Evolutionary conservation across 1,284 basidiomycete genomes (phyloP), one percentile per base, ranked within the genome.

Genomic region (Austropuccinia psidii): DNA sequence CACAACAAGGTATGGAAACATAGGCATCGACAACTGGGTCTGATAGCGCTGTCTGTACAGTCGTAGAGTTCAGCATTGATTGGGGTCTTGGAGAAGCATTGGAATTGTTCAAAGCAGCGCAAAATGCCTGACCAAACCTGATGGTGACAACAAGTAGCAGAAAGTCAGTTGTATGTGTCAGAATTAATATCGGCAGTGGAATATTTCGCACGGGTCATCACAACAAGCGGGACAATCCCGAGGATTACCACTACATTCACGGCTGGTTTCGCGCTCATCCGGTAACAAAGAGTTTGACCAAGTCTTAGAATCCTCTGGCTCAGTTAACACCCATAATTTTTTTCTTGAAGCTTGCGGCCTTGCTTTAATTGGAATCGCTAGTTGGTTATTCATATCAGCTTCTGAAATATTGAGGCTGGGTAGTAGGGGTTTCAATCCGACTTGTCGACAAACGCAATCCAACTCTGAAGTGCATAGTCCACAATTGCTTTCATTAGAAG

Each of bases 1-100:
- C 77, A 64, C 78, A 78, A 66, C 78, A 78, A 0, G 78, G 78
- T 1, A 78, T 68, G 55, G 76, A 75, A 35, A 76, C 76, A 35
- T 78, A 74, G 13, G 76, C 75, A 45, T 76, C 77, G 4, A 64
- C 70, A 15, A 73, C 45, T 31, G 70, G 70, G 29, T 73, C 70
- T 0, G 70, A 64, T 5, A 29, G 60, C 33, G 43, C 27, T 21
- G n/a, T 33, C 27, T 47, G 27, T 58, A 29, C 43, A 37, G 24
- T 58, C 21, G 39, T 31, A 29, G 8, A 43, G 11, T 29, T 43
- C 35, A 54, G 13, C 19, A 15, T 49, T n/a, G 55, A 55, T 17
- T 45, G 39, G 37, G 55, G 31, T 29, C 52, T 41, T 61, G 49
- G 60, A 33, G 47, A 50, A 24, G 70, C 49, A 19, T 41, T 55